These are phyloP conservation scores for Quercus robur DNA, from an alignment of 306 rosid genomes.

Conservation along the genomic window DNA sequence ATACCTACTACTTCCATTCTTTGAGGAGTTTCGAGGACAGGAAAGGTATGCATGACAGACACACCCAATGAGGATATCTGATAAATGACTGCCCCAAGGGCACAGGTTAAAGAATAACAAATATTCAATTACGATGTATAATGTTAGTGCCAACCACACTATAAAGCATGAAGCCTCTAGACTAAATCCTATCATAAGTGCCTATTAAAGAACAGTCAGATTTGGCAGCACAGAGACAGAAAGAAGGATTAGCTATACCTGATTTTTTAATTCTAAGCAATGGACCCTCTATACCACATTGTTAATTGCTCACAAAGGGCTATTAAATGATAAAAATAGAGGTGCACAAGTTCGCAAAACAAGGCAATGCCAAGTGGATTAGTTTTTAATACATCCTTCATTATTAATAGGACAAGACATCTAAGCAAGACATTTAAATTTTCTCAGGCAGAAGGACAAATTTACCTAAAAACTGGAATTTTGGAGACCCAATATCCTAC, in stretches of 20 bases:
- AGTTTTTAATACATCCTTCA: neutral
- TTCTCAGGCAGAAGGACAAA: neutral
- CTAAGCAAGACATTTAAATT: neutral
- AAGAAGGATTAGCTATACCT: neutral
- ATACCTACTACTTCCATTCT: neutral
- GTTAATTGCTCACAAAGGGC: neutral
- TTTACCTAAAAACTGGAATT: conserved; percentile 68
- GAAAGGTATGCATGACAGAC: neutral
- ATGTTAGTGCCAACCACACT: neutral
- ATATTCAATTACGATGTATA: too few species aligned
- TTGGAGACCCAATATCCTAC: conserved; percentile 85
- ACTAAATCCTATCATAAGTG: neutral
- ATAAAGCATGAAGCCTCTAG: neutral
- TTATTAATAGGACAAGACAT: neutral
- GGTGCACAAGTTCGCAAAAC: neutral
- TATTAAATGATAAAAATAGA: neutral
- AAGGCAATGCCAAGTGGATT: neutral
- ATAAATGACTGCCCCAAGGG: neutral
- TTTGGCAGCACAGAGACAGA: neutral
- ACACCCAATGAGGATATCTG: neutral
- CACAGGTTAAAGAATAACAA: too few species aligned
- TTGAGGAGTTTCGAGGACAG: neutral
- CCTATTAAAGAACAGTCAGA: neutral
- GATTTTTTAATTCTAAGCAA: neutral
- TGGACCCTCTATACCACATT: neutral